Conservation (phyloP, 495 filamentous ascomycete species). For the Talaromyces liani region DNA sequence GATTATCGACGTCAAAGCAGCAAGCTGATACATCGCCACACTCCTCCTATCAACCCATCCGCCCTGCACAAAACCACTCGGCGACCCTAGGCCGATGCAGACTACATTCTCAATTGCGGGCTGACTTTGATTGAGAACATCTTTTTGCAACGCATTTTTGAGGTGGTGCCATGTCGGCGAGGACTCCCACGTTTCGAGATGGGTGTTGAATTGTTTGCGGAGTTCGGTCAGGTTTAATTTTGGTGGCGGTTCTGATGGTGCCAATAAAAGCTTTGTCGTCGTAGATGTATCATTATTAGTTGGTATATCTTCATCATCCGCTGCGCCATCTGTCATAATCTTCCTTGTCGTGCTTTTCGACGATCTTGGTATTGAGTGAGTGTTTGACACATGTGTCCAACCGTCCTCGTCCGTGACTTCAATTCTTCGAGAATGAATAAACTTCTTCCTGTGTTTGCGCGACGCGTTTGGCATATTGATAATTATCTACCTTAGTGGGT, state of each 20-base stretch:
- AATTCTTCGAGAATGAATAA: conserved; percentile 23
- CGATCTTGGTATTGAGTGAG: conserved; percentile 19
- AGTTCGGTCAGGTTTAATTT: conserved; percentile 32
- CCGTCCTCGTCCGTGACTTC: conserved; percentile 42
- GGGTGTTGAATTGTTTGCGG: conserved; percentile 22
- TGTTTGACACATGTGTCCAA: conserved; percentile 45
- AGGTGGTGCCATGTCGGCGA: conserved; percentile 24
- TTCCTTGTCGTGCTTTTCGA: conserved; percentile 14
- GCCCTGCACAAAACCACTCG: conserved; percentile 36
- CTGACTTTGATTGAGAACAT: background rate
- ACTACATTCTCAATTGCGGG: conserved; percentile 19
- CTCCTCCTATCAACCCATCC: conserved; percentile 39
- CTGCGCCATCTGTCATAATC: conserved; percentile 6
- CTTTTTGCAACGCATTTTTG: conserved; percentile 4
- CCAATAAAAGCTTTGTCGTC: background rate
- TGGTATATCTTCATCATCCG: background rate
- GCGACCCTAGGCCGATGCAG: conserved; percentile 49
- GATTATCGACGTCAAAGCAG: conserved; percentile 49
- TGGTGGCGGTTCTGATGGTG: conserved; percentile 26
- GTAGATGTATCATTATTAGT: background rate
- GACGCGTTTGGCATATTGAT: conserved; percentile 39
- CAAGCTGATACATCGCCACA: conserved; percentile 51
- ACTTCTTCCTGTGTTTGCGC: conserved; percentile 28
- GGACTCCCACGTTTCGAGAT: conserved; percentile 20
- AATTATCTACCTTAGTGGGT: background rate